Conservation (phyloP, 108 stramenopile genomes). For the Mayamaea pseudoterrestris region DNA sequence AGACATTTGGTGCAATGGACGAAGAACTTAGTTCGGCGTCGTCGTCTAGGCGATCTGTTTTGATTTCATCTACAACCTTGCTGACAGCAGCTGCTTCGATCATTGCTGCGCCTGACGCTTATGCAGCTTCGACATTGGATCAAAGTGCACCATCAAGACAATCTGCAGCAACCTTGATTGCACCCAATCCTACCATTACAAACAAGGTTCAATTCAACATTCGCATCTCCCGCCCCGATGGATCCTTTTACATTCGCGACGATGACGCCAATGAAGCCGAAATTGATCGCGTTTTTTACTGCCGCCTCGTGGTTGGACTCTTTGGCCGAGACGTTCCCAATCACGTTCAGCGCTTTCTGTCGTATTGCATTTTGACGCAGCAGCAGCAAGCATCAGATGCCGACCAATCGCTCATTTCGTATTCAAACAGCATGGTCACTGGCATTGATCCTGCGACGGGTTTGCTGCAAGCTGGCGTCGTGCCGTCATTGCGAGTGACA, state of each 20-base stretch:
- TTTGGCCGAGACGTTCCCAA: slow-evolving; percentile 55
- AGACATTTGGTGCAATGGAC: too few species aligned
- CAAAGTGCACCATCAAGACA: too few species aligned
- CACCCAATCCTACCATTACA: slow-evolving; percentile 20
- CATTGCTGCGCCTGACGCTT: too few species aligned
- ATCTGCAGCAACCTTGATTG: too few species aligned
- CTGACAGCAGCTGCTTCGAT: too few species aligned
- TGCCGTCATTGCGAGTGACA: slow-evolving; percentile 55
- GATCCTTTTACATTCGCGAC: slow-evolving; percentile 66
- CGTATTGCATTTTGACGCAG: slow-evolving; percentile 63
- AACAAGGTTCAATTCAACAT: slow-evolving; percentile 67
- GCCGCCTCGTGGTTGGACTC: slow-evolving; percentile 44
- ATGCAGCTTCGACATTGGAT: too few species aligned
- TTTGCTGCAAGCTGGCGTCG: slow-evolving; percentile 50
- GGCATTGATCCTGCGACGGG: slow-evolving; percentile 57
- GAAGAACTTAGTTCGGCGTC: too few species aligned
- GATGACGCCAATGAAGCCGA: slow-evolving; percentile 28
- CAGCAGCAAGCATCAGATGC: slow-evolving; percentile 11
- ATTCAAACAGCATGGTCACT: slow-evolving; percentile 39
- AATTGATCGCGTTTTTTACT: slow-evolving; percentile 57
- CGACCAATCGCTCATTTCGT: slow-evolving; percentile 55
- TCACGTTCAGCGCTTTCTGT: slow-evolving; percentile 46
- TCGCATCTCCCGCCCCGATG: slow-evolving; percentile 69
- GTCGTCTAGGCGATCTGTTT: too few species aligned
- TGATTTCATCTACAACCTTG: too few species aligned